phyloP scores from a whole-genome alignment of 106 monocot genomes.

The Ottelia alismoides region DNA sequence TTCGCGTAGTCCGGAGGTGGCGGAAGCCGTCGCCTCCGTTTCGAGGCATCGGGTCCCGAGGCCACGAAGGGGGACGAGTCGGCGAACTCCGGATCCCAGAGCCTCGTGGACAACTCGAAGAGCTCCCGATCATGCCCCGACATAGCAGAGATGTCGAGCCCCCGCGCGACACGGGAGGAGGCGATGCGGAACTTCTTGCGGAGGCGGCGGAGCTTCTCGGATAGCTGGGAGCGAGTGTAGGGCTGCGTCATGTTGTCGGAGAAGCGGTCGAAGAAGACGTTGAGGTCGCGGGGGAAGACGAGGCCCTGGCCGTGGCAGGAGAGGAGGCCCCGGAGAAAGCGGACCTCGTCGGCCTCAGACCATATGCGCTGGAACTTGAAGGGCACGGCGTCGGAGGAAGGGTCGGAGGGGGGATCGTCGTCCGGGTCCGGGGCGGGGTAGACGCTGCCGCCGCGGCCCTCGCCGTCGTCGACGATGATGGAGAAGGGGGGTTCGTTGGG shows the following conservation, averaged over 20 bases:
- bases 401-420: constrained; percentile 8
- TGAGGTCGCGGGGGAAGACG: constrained; percentile 70
- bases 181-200: constrained; percentile 59
- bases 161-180: constrained; percentile 38
- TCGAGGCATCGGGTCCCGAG: constrained; percentile 5
- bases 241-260: constrained; percentile 68
- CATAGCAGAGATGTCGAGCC: constrained; percentile 21
- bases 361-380: constrained; percentile 91
- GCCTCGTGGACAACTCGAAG: constrained; percentile 8
- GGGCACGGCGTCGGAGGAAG: constrained; percentile 5
- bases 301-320: constrained; percentile 50
- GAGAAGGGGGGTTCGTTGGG: constrained; percentile 1
- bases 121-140: constrained; percentile 17
- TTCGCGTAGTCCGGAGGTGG: no score
- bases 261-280: constrained; percentile 78
- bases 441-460: constrained; percentile 9
- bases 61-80: constrained; percentile 10
- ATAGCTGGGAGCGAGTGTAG: constrained; percentile 77
- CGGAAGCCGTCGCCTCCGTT: constrained; percentile 9
- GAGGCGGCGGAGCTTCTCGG: constrained; percentile 79
- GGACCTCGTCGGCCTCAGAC: constrained; percentile 79
- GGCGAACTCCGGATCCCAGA: constrained; percentile 15
- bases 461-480: not conserved
- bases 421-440: not conserved
- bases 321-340: constrained; percentile 73